Base-by-base conservation (phyloP, 805 yeast species). In the Metschnikowia vanudenii region DNA sequence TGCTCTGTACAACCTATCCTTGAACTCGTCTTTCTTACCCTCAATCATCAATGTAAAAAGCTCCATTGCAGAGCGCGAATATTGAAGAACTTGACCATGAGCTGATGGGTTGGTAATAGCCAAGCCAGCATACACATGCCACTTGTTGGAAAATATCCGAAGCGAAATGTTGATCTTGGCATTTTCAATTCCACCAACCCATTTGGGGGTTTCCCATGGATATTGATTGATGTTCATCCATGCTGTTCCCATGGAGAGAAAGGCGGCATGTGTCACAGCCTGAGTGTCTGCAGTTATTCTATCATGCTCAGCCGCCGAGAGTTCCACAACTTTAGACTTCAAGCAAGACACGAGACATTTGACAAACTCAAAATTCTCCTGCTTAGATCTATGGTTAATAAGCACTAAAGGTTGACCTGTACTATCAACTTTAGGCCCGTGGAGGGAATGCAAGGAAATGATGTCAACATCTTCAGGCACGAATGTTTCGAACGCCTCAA, bases 51-150 rank as follows among this genome's bases (percentile, higher is more conserved):
- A 67, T 22, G 92, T 80, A 63, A 85, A 91, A 37, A 94, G 71
- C 45, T 87, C 94, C 0, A 94, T 85, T 2, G 85, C 85, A 1
- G 96, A 86, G 30, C 79, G 78, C 2, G 98, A 85, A 63, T 92
- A 94, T 63, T 91, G 97, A 54, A 87, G 74, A 16, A 95, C 85
- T 66, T 94, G 98, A 33, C 78, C 80, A 60, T 92, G 97, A 0
- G 98, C 97, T 36, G 91, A 81, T 1, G 97, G 97, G 59, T 94
- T 94, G 1, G 96, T 86, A 55, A 94, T 92, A 9, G 98, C 97
- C 58, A 94, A 73, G 0, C 99, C 99, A 4, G 98, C 98, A 61
- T 94, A 94, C 26, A 94, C 98, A 64, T 94, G 99, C 96, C 97
- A 94, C 67, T 91, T 90, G 67, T 91, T 94, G 14, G 96, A 82